Conservation (phyloP, 2,329 filamentous ascomycete genomes). For the Botrytis byssoidea region DNA sequence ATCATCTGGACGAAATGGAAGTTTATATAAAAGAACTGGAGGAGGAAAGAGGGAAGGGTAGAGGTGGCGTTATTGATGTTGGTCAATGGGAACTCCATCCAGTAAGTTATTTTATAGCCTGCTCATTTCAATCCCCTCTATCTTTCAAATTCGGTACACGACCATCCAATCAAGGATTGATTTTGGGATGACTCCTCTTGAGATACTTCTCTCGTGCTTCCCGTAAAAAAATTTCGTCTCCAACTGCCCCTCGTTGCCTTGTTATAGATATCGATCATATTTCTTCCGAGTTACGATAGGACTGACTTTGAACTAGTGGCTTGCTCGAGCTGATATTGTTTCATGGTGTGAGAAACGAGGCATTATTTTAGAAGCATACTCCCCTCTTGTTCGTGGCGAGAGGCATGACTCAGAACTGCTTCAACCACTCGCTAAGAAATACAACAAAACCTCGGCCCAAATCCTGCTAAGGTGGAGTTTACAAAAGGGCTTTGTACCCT, state of each 20-base stretch:
- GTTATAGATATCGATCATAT: neutral
- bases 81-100: slow-evolving; percentile 91
- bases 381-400: slow-evolving; percentile 62
- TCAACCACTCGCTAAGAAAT: slow-evolving; percentile 64
- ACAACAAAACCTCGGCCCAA: slow-evolving; percentile 73
- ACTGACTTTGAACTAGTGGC: slow-evolving; percentile 53
- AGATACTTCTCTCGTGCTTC: neutral
- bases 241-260: neutral
- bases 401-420: slow-evolving; percentile 69
- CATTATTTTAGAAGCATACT: slow-evolving; percentile 63
- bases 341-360: slow-evolving; percentile 68
- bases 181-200: neutral
- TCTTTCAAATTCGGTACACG: too few relatives aligned
- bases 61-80: slow-evolving; percentile 72
- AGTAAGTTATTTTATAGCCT: neutral
- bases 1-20: slow-evolving; percentile 61
- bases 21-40: slow-evolving; percentile 61
- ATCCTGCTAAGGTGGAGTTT: slow-evolving; percentile 77
- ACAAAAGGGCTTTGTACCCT: slow-evolving; percentile 71
- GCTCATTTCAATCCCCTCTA: neutral
- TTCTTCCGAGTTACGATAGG: neutral
- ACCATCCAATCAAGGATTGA: neutral
- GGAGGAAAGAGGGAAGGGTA: slow-evolving; percentile 57
- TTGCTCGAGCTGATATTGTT: slow-evolving; percentile 73
- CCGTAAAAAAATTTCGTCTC: neutral